Evolutionary conservation across 1,284 basidiomycete species (phyloP).

Genomic region (Trichosporon faecale): DNA sequence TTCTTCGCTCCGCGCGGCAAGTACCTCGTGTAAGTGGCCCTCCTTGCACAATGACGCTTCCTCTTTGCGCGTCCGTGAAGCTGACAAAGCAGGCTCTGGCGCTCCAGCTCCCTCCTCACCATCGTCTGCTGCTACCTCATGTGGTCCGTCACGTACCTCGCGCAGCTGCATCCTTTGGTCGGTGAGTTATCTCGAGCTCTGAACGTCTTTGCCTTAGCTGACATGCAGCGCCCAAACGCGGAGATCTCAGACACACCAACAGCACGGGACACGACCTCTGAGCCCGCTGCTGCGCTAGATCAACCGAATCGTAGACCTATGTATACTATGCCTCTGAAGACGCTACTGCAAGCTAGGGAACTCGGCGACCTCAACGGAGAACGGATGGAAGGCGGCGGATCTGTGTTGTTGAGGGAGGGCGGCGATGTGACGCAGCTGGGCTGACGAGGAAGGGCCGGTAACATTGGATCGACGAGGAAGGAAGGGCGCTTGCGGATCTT

Average conservation of each 20-base stretch:
- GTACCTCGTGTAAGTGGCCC: constrained; percentile 73
- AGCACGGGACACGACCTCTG: neutral
- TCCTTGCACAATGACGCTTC: neutral
- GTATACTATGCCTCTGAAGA: neutral
- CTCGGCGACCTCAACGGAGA: too few species aligned
- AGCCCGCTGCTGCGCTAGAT: neutral
- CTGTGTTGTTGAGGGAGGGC: too few species aligned
- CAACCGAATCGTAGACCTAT: constrained; percentile 4
- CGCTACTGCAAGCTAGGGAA: neutral
- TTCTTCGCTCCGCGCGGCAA: constrained; percentile 76
- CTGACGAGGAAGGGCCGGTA: too few species aligned
- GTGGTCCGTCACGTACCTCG: constrained; percentile 91
- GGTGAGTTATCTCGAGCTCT: constrained; percentile 55
- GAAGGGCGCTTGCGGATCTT: too few species aligned
- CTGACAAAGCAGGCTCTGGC: constrained; percentile 62
- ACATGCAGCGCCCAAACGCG: constrained; percentile 14
- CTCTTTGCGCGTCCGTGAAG: neutral
- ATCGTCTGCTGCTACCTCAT: constrained; percentile 81
- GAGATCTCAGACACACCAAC: constrained; percentile 6
- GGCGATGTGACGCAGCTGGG: too few species aligned
- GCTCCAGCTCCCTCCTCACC: constrained; percentile 71
- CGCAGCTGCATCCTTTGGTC: constrained; percentile 83
- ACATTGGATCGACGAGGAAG: too few species aligned
- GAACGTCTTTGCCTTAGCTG: constrained; percentile 7
- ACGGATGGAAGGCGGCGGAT: too few species aligned